A percentile compares a stretch with the other conserved stretches of the same genome.
Evolutionary conservation across 805 yeast species (phyloP).

Genomic region (Hagleromyces aurorensis): DNA sequence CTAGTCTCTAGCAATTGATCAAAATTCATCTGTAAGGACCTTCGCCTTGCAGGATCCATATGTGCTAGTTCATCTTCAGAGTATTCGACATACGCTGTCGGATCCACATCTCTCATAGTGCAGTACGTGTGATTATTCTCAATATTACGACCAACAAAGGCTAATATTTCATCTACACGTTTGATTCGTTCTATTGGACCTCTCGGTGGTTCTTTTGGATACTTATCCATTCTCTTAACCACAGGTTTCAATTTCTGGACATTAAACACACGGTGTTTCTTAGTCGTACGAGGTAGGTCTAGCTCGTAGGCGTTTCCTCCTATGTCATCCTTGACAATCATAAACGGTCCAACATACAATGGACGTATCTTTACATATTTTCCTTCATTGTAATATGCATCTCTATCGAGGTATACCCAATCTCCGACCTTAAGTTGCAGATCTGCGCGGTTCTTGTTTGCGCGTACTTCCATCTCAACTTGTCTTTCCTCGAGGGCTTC

Average conservation of each 20-base stretch:
- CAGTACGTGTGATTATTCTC: background rate
- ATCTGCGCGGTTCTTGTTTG: conserved; percentile 1
- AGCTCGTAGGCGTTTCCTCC: conserved; percentile 3
- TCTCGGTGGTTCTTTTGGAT: conserved; percentile 2
- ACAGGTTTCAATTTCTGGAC: conserved; percentile 1
- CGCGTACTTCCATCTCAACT: conserved; percentile 1
- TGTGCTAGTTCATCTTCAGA: no score
- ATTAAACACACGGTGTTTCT: conserved; percentile 6
- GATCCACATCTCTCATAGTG: conserved; percentile 3
- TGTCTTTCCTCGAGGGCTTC: conserved; percentile 2
- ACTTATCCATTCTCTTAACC: background rate
- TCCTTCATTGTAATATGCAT: conserved; percentile 4
- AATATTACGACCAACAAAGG: conserved; percentile 1
- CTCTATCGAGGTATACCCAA: conserved; percentile 3
- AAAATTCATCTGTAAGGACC: no score
- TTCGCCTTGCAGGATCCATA: no score
- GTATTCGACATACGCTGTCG: no score
- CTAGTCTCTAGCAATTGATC: background rate
- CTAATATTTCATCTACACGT: conserved; percentile 1
- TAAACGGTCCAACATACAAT: conserved; percentile 1
- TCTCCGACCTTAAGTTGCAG: no score
- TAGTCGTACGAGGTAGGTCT: conserved; percentile 4
- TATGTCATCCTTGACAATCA: conserved; percentile 2
- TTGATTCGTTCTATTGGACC: background rate
- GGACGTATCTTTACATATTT: conserved; percentile 3